Base-by-base conservation (phyloP, 2,329 filamentous ascomycete species). In the Xylariaceae sp. region DNA sequence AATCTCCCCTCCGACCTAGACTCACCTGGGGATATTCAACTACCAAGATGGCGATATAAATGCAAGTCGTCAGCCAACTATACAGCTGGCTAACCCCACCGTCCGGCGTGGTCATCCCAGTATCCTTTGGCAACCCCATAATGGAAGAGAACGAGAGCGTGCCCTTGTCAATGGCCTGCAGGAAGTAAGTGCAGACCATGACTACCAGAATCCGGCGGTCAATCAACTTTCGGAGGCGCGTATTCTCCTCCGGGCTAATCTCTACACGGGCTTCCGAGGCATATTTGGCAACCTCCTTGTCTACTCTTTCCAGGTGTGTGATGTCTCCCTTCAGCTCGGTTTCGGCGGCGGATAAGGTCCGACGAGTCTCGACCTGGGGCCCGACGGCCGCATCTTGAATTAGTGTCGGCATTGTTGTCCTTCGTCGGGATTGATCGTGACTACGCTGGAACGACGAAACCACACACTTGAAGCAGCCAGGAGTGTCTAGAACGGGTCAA, bases 131-230 rank as follows among this genome's bases (percentile, higher is more conserved):
- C 53, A 88, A 76, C 34, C 81, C 82, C 84, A 87, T 87, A 69
- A 88, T 86, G 50, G 81, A 82, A 7, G 83, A 82, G 79, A 79
- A 88, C 1, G 80, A 83, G 68, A 88, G 74, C 0, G 85, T 88
- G 30, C 84, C 85, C 72, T 88, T 88, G 72, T 88, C 86, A 51
- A 88, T 78, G 51, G 84, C 81, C 68, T 89, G 88, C 18, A 90
- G 73, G 68, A 91, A 89, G 73, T 91, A 90, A 0, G 87, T 89
- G 52, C 81, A 72, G 59, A 91, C 80, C 88, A 92, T 91, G 70
- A 91, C 78, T 1, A 80, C 73, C 49, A 92, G 75, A 2, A 91
- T 81, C 37, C 88, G 82, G 62, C 77, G 80, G 72, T 91, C 87
- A 64, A 91, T 88, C 76, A 85, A 76, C 55, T 73, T 79, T 63